Base-by-base conservation (phyloP, 495 filamentous ascomycete genomes). In the Aspergillus sparsus region DNA sequence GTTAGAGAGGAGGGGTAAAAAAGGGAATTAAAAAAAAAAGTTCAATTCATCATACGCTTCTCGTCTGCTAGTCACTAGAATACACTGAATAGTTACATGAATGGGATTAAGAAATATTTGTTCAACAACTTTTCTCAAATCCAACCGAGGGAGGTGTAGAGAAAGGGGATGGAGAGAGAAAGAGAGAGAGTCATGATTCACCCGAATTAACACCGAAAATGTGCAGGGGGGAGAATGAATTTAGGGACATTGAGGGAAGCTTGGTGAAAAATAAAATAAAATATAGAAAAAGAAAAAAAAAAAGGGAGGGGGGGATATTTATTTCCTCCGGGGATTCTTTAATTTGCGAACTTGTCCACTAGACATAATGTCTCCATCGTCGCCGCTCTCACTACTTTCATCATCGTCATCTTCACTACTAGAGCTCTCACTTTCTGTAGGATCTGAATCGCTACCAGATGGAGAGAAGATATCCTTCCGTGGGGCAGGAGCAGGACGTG, bases 311-410 rank as follows among this genome's bases (percentile, higher is more conserved):
- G 18, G 45, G 16, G 8, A 4, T 41, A n/a, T 41, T 41, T 21
- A n/a, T n/a, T 8, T 47, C 44, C 15, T 16, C 15, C 49, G 13
- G 3, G 58, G 49, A 35, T 32, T 44, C 6, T 44, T 36, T 18
- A 60, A 12, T 18, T 39, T 60, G 33, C 53, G 32, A 49, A 57
- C 51, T 13, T 60, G 34, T 21, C 63, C 63, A 39, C 56, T 60
- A 16, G 63, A 66, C 59, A 62, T 58, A 12, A 66, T 62, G 45
- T 61, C 58, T 10, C 62, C 62, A 5, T 58, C 54, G 37, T 62
- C 52, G 15, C 13, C 35, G 35, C 45, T 36, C 7, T 7, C 37
- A 1, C 39, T 45, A 33, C 34, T 55, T 11, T 49, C 41, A 13
- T 51, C 55, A 6, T 55, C 50, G 5, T 61, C 52, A 32, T 46